Base-by-base conservation (phyloP, 441 rosid species). In the Populus hybrid region DNA sequence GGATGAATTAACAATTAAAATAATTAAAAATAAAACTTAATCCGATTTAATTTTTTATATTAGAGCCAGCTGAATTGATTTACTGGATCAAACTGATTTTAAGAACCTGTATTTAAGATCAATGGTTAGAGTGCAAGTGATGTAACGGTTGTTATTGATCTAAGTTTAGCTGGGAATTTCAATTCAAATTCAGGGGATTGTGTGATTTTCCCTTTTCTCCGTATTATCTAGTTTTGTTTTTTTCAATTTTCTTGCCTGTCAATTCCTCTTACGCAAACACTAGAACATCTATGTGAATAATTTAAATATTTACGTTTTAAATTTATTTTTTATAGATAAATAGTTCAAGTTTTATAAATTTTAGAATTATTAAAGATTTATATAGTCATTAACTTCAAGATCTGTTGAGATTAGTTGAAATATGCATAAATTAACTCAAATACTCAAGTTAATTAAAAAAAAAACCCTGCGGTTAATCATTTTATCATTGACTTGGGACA, bases 401-500 rank as follows among this genome's bases (percentile, higher is more conserved):
- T 5, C 0, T 5, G 0, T 32, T 32, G 6, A 0, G 0, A 32
- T 32, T 32, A 32, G 6, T 32, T 0, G 0, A 32, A n/a, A 4
- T 32, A 2, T 5, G 0, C 0, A 0, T 0, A 32, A 32, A 32
- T 0, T 34, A 34, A 5, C 0, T 1, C 0, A 1, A 0, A 6
- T 1, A 34, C 0, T 0, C 8, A 34, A 0, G 0, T 6, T 34
- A 57, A 16, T 57, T 57, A 12, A 65, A 64, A 71, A 71, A 53
- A 24, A 63, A 80, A 70, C 79, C 81, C 82, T 74, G 0, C 30
- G 24, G n/a, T 74, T 76, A 86, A 83, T 81, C 84, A 84, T 84
- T 83, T 79, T 70, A 12, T 10, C 75, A 69, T 86, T 81, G 87
- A 86, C 89, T 30, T 34, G 1, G 63, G 63, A 63, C 32, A 6